A percentile compares a stretch with the other conserved stretches of the same genome.
These are phyloP conservation scores for Fusarium incarnatum DNA, from an alignment of 2,329 filamentous ascomycete genomes.

Conservation along the genomic window DNA sequence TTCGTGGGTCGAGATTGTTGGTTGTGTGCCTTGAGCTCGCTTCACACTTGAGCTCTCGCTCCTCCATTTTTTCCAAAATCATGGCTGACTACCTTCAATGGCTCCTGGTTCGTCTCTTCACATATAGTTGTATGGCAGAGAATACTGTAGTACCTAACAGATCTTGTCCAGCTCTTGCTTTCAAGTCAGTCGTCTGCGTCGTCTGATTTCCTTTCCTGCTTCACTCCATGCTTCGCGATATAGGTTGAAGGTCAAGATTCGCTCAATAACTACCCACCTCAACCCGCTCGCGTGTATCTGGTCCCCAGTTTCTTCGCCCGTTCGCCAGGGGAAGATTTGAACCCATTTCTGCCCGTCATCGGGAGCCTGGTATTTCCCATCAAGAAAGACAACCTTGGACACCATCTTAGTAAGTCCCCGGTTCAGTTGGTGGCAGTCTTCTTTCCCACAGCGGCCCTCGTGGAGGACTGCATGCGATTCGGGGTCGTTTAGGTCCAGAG, in stretches of 20 bases:
- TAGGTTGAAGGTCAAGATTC: slow-evolving; percentile 54
- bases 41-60: not conserved
- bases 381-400: slow-evolving; percentile 54
- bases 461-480: slow-evolving; percentile 51
- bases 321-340: slow-evolving; percentile 51
- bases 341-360: slow-evolving; percentile 47
- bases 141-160: not conserved
- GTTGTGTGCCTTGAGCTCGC: not conserved
- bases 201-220: slow-evolving; percentile 41
- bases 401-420: slow-evolving; percentile 52
- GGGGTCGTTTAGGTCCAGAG: slow-evolving; percentile 50
- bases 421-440: slow-evolving; percentile 53
- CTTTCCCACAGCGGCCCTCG: slow-evolving; percentile 52
- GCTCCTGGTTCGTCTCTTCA: not conserved
- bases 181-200: slow-evolving; percentile 25
- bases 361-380: slow-evolving; percentile 49
- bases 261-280: slow-evolving; percentile 55
- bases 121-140: not conserved
- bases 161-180: not conserved
- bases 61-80: not conserved
- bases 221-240: slow-evolving; percentile 51
- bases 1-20: not conserved
- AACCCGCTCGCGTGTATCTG: slow-evolving; percentile 49
- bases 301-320: slow-evolving; percentile 43
- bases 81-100: not conserved